A percentile compares a stretch with the other conserved stretches of the same genome.
These are phyloP conservation scores for Aspergillus sp. DNA, from an alignment of 2,329 filamentous ascomycete genomes.

Conservation along the genomic window DNA sequence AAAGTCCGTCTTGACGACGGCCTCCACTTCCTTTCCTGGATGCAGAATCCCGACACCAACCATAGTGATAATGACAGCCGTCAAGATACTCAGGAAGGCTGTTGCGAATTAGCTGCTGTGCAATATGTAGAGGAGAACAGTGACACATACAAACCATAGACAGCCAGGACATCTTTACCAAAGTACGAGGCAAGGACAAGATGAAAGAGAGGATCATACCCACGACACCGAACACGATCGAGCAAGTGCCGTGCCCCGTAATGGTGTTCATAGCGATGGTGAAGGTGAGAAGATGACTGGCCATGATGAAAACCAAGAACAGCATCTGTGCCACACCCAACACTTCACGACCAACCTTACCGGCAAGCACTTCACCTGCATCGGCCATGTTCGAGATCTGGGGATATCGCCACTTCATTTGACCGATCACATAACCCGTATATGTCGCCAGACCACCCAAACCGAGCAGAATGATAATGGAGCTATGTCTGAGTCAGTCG, in stretches of 20 bases:
- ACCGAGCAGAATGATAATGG: conserved; percentile 52
- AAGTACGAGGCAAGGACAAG: conserved; percentile 59
- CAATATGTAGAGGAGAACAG: not conserved
- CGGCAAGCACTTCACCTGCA: conserved; percentile 61
- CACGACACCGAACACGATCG: conserved; percentile 61
- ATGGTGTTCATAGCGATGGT: conserved; percentile 66
- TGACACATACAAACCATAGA: conserved; percentile 51
- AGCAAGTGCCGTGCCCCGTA: conserved; percentile 60
- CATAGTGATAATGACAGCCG: conserved; percentile 65
- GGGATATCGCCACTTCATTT: conserved; percentile 57
- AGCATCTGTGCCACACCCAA: conserved; percentile 61
- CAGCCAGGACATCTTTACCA: conserved; percentile 61
- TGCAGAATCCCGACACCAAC: conserved; percentile 58
- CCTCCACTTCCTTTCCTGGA: conserved; percentile 36
- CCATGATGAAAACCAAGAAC: conserved; percentile 67
- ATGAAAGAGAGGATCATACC: conserved; percentile 59
- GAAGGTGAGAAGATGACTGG: conserved; percentile 69
- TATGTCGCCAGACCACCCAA: conserved; percentile 58
- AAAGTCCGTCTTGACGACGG: conserved; percentile 45
- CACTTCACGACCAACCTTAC: conserved; percentile 60
- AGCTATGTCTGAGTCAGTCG: conserved; percentile 26
- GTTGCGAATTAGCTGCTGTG: conserved; percentile 3
- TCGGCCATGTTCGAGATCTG: conserved; percentile 66
- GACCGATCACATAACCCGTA: conserved; percentile 59
- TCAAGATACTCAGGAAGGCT: conserved; percentile 63